phyloP scores from a whole-genome alignment of 495 filamentous ascomycete species.

The Zalerion maritima region DNA sequence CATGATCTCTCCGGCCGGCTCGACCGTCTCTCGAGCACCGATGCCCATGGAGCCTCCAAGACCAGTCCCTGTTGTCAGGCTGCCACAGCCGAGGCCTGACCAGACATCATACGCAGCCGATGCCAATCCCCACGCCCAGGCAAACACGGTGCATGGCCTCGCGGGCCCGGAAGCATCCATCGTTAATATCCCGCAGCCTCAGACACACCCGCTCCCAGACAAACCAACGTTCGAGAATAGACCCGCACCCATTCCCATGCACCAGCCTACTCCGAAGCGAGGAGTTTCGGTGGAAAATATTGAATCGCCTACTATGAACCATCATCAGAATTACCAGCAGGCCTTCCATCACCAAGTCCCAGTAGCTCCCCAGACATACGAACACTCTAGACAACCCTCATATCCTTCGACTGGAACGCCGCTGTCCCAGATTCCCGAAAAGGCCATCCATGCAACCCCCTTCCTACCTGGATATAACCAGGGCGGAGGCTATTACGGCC shows the following conservation, averaged over 20 bases:
- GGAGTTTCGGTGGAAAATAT: conserved; percentile 88
- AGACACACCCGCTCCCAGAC: conserved; percentile 47
- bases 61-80: conserved; percentile 75
- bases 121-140: conserved; percentile 10
- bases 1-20: conserved; percentile 62
- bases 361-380: conserved; percentile 46
- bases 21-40: conserved; percentile 53
- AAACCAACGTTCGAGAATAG: conserved; percentile 70
- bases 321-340: conserved; percentile 53
- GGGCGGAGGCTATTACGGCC: conserved; percentile 46
- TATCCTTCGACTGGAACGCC: conserved; percentile 73
- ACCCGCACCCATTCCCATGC: conserved; percentile 67
- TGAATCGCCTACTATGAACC: conserved; percentile 62
- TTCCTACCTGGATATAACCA: conserved; percentile 67
- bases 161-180: conserved; percentile 20
- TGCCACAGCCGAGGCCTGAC: conserved; percentile 49
- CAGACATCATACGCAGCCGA: too few relatives aligned
- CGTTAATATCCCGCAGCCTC: conserved; percentile 37
- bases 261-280: conserved; percentile 93
- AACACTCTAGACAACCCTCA: conserved; percentile 57
- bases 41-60: conserved; percentile 45
- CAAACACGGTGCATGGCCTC: conserved; percentile 4
- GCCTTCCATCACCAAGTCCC: conserved; percentile 90
- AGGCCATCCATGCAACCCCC: conserved; percentile 79
- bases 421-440: conserved; percentile 86